Evolutionary conservation across 1,284 basidiomycete genomes (phyloP), one percentile per base, ranked within the genome.

Genomic region (Cerioporus squamosus): DNA sequence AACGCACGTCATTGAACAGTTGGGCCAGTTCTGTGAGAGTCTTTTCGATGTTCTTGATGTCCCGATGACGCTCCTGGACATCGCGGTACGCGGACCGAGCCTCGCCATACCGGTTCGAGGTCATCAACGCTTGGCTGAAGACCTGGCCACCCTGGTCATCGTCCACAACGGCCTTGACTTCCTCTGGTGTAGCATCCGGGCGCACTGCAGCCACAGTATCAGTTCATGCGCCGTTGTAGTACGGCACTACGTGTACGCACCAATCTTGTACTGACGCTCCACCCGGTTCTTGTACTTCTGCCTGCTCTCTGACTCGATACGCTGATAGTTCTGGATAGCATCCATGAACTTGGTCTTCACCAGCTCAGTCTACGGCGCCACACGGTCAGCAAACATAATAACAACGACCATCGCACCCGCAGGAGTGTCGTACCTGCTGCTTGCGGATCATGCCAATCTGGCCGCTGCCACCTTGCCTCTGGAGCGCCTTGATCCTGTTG

Each of bases 261-360:
- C 91, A 67, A 99, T 99, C 78, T 90, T 94, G 81, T 91, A 97
- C 78, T 99, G 97, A 63, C 97, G 86, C 78, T 97, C 96, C 80
- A 97, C 88, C 45, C 95, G 84, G 73, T 96, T 93, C 77, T 94
- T 94, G 77, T 97, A 95, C 79, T 94, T 96, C 66, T 90, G 84
- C 58, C 97, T 88, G 74, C 93, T 94, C 71, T 94, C 89, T 75
- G 95, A 91, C 78, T 99, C 97, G 23, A 97, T 94, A 42, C 86
- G 85, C 77, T 98, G 95, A 70, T 92, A 93, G 64, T 81, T 86
- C 75, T 93, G 90, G 61, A 93, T 91, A n/a, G 91, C 90, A 65
- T 93, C 90, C 51, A 92, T 83, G 70, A 93, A 93, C 73, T 92
- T 93, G 52, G 86, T 83, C 75, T 91, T 93, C 62, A 93, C 84